A percentile compares a stretch with the other conserved stretches of the same genome.
Evolutionary conservation across 192 early-diverging fungal species (phyloP).

Genomic region (Coemansia sp.): DNA sequence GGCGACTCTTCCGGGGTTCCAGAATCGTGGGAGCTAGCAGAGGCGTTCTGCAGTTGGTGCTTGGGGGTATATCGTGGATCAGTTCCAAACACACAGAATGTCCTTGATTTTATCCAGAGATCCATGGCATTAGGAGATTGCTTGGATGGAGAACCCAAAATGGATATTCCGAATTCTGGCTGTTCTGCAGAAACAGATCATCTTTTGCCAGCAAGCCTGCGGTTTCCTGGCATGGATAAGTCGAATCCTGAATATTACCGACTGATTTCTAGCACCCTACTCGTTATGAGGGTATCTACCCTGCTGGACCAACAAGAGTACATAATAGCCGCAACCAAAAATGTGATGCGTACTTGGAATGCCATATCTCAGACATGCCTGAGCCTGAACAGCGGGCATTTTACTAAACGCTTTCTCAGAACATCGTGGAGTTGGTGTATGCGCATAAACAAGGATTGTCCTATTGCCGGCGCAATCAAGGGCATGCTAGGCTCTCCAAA

Average conservation of each 20-base stretch:
- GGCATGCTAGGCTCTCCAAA: conserved; percentile 23
- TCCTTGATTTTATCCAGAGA: conserved; percentile 12
- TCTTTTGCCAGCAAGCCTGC: background rate
- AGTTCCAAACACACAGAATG: background rate
- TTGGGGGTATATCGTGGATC: background rate
- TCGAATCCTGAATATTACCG: background rate
- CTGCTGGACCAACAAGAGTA: conserved; percentile 1
- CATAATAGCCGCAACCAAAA: background rate
- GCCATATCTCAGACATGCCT: conserved; percentile 1
- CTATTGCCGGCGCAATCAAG: conserved; percentile 7
- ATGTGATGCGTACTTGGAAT: conserved; percentile 21
- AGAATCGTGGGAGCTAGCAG: conserved; percentile 30
- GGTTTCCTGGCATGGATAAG: background rate
- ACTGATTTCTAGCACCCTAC: conserved; percentile 27
- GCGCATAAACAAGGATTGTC: conserved; percentile 4
- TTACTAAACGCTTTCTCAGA: conserved; percentile 27
- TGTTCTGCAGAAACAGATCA: background rate
- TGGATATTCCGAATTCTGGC: background rate
- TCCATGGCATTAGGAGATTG: background rate
- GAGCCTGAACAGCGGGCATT: background rate
- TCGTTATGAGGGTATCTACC: conserved; percentile 27
- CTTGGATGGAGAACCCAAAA: background rate
- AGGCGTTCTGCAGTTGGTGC: conserved; percentile 6
- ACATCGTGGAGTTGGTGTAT: conserved; percentile 43
- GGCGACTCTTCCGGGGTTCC: background rate